Base-by-base conservation (phyloP, 2,329 filamentous ascomycete genomes). In the Epichloe scottii region DNA sequence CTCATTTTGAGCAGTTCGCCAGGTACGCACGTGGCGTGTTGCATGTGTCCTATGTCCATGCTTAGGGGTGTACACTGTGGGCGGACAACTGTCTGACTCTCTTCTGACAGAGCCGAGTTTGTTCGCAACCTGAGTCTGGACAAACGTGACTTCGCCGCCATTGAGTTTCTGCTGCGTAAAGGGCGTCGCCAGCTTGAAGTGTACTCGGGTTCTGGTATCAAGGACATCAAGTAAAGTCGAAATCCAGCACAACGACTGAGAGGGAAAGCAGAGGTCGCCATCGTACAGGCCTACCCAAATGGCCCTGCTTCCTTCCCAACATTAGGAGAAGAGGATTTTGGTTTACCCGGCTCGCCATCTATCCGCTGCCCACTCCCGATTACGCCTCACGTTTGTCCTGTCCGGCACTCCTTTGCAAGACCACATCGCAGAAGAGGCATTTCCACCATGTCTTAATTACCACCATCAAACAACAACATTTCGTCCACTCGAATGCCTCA, bases 91-190 rank as follows among this genome's bases (percentile, higher is more conserved):
- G 11, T 38, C 3, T 50, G 38, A 41, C 17, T 12, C 7, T 21
- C 3, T 10, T 15, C n/a, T 26, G 23, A 3, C 34, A 58, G 56
- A 30, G 23, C 73, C 30, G 89, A 96, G 63, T 97, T 98, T 62
- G 73, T 81, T 39, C 86, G 85, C 63, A 76, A 87, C 62, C 63
- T 80, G 12, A 63, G 66, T 8, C 66, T 94, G 51, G 83, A 86
- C 66, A 93, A 88, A 68, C 89, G 87, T 59, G 89, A 95, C 62
- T 95, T 95, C 67, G 74, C 76, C 15, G 84, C 89, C 5, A 84
- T 96, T 52, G 90, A 96, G 66, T 93, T 88, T 65, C 71, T 95
- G 35, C 64, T 96, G 48, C 79, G 90, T 54, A 91, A 88, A 65
- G 90, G 90, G 21, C 77, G 79, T 40, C 78, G 87, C 43, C 89